Evolutionary conservation across 257 asterid genomes (phyloP), one percentile per base, ranked within the genome.

Genomic region (Scutellaria minor): DNA sequence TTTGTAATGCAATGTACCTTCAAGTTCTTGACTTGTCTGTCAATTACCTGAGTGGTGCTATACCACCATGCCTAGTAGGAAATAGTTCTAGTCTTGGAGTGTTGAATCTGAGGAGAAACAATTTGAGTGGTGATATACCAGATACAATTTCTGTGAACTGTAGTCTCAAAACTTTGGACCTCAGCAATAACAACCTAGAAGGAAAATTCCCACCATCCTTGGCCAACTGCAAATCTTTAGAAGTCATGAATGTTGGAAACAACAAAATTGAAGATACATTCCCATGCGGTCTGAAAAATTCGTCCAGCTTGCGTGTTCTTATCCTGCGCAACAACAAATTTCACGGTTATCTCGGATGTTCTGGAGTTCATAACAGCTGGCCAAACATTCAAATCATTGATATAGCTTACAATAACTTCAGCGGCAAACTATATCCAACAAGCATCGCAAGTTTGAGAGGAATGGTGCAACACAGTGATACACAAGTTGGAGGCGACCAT

Each of bases 361-460:
- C 20, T 2, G 12, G n/a, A 42, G 48, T 48, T 20, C 73, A 69
- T 0, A 64, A 70, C 63, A 80, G 75, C 79, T 89, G 93, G 96
- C 72, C 84, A 4, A 78, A 83, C 72, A 89, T 89, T 66, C 96
- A 87, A 72, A 83, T 92, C 68, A 76, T 89, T 9, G 90, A 89
- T 54, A 13, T 89, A 45, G 79, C 95, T 47, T 82, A 47, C 67
- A 92, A 91, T 51, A 74, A 75, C 22, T 92, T 92, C 78, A 65
- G 15, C 10, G 93, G 96, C 0, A 1, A 40, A 58, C 56, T 91
- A 8, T 20, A 67, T 12, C 72, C 81, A 6, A 76, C 69, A 79
- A 86, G 68, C 41, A 75, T n/a, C n/a, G n/a, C n/a, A 52, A 79
- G 70, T 51, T 83, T 89, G 83, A 63, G n/a, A 15, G 88, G 83